Base-by-base conservation (phyloP, 192 early-diverging fungal species). In the Rhizoclosmatium globosum region DNA sequence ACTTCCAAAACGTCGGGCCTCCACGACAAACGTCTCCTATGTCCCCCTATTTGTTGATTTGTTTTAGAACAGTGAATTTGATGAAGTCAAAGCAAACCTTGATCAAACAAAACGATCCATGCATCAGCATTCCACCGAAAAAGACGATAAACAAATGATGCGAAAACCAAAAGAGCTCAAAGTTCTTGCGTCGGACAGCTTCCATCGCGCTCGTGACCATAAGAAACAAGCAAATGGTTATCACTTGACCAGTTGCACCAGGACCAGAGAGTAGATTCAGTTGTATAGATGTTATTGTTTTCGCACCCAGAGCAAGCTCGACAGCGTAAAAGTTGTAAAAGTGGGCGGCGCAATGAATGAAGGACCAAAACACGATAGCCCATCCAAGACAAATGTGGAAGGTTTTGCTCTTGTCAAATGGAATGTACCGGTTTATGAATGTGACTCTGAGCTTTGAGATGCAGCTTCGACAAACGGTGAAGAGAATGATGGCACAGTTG, bases 71-170 rank as follows among this genome's bases (percentile, higher is more conserved):
- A 11, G 53, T 57, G 11, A 17, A 57, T 11, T 57, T 57, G 53
- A 38, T 65, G n/a, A 38, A 15, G 13, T 2, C 13, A 31, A 65
- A 65, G n/a, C 47, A 87, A 31, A 88, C 82, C 80, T 92, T 93
- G 81, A 96, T 90, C 79, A 96, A 90, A 80, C 95, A 96, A 82
- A 95, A 96, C 1, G 90, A 88, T 6, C 95, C 95, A 83, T 95
- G 95, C 80, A 93, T 89, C 58, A 94, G 90, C 21, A 91, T 87
- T 39, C 89, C 91, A 48, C 91, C 91, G 84, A 96, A 95, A 84
- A 94, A 95, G 61, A 95, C 84, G 67, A 95, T 88, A 82, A 95
- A 95, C 43, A 96, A 85, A 75, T 96, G 94, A 77, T 96, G 94
- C 47, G 92, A 90, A 82, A 94, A 94, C 94, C 94, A 96, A 79